A percentile compares a stretch with the other conserved stretches of the same genome.
These are phyloP conservation scores for sunflower (Helianthus annuus) DNA, from an alignment of 129 eudicot species.

Conservation along the genomic window HanXRQr2.0-SUNRISE NC_035441.2:109603179-109603678, in stretches of 20 bases:
- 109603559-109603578: conserved; percentile 7
- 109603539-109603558: conserved; percentile 42
- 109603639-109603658: too few relatives aligned
- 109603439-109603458: conserved; percentile 24
- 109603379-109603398: conserved; percentile 21
- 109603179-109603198: conserved; percentile 87
- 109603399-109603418: background rate
- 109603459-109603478: background rate
- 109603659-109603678: too few relatives aligned
- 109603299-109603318: conserved; percentile 58
- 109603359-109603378: conserved; percentile 52
- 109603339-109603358: conserved; percentile 37
- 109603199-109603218: conserved; percentile 82
- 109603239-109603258: conserved; percentile 98
- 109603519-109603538: conserved; percentile 8
- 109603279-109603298: conserved; percentile 95
- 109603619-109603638: too few relatives aligned
- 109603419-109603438: background rate
- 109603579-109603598: too few relatives aligned
- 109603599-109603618: too few relatives aligned
- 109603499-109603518: conserved; percentile 1
- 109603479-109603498: conserved; percentile 21
- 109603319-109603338: conserved; percentile 19
- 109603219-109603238: conserved; percentile 95
- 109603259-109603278: conserved; percentile 97